Evolutionary conservation across 768 basidiomycete genomes (phyloP), one percentile per base, ranked within the genome.

Genomic region (Mycena epipterygia): DNA sequence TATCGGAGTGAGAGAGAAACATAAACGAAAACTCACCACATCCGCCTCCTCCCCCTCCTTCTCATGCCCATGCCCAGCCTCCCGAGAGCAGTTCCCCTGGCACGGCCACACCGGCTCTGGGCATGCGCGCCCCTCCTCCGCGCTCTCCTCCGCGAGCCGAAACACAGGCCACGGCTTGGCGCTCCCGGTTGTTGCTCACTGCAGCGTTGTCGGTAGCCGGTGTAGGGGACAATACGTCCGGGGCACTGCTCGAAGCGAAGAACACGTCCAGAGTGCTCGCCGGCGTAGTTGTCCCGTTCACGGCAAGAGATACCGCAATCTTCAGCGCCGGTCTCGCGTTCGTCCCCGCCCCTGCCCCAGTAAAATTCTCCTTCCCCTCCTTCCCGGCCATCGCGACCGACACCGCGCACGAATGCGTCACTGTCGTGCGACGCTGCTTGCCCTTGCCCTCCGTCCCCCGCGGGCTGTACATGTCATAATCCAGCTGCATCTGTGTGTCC

Each of bases 341-440:
- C 58, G 19, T 33, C 17, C 32, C 13, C 19, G 1, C 66, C 51
- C 55, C 44, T 39, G 44, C 23, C 23, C 33, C 17, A 11, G 42
- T 35, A 21, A 12, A 6, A 8, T 3, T 21, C 37, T 12, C 33
- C 39, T 17, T 37, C 56, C 12, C 44, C 27, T 37, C 5, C 14
- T 49, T 16, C 17, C 56, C 41, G 16, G 56, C 23, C 4, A 72
- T 41, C 16, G 62, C 30, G 9, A 72, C 71, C 3, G 71, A 73
- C 4, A 73, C 71, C 5, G 71, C 67, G 8, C 59, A 57, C 32
- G 62, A 62, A 7, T 58, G 72, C 27, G 53, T 27, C 8, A 73
- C 72, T 1, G 71, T 48, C 16, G 71, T 72, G 27, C 67, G 71
- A 19, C 71, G 71, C 66, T 65, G 56, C 25, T 19, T 33, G n/a